These are phyloP conservation scores for Flaveria robusta DNA, from an alignment of 129 eudicot species.

Conservation along the genomic window DNA sequence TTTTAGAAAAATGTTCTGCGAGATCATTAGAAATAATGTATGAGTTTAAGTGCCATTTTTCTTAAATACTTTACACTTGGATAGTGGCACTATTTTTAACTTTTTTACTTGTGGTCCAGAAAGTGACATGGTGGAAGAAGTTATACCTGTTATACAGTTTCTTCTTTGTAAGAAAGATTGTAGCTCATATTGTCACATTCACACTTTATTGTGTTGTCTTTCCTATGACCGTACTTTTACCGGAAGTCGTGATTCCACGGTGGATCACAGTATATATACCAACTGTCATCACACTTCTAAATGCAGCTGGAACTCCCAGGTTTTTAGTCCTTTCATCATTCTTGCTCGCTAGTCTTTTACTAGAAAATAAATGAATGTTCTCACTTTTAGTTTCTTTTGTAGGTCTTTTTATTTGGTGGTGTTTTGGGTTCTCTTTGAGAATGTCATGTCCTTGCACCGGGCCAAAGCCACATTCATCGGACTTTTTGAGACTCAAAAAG, in stretches of 20 bases:
- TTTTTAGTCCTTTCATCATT: not conserved
- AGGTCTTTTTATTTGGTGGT: constrained; percentile 14
- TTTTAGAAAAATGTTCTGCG: not conserved
- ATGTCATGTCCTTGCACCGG: constrained; percentile 6
- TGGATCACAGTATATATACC: constrained; percentile 7
- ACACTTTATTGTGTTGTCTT: constrained; percentile 11
- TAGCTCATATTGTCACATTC: constrained; percentile 13
- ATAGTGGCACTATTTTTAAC: not conserved
- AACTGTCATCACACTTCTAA: not conserved
- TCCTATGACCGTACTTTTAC: not conserved
- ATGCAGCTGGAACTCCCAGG: constrained; percentile 8
- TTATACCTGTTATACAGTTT: not conserved
- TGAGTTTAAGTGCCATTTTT: not conserved
- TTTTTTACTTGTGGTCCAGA: not conserved
- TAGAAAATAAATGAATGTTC: not conserved
- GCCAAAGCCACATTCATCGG: constrained; percentile 11
- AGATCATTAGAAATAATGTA: constrained; percentile 1
- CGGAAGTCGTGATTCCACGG: not conserved
- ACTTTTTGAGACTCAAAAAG: constrained; percentile 11
- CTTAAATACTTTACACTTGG: not conserved
- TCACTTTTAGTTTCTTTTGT: not conserved
- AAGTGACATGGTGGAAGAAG: constrained; percentile 16
- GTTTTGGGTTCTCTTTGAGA: constrained; percentile 19
- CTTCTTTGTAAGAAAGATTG: constrained; percentile 14
- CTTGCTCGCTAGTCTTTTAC: not conserved